Percentiles rank a stretch among this genome's conserved stretches.
Conservation (phyloP, 169 alveolate species). For the Cryptosporidium ubiquitum region DNA sequence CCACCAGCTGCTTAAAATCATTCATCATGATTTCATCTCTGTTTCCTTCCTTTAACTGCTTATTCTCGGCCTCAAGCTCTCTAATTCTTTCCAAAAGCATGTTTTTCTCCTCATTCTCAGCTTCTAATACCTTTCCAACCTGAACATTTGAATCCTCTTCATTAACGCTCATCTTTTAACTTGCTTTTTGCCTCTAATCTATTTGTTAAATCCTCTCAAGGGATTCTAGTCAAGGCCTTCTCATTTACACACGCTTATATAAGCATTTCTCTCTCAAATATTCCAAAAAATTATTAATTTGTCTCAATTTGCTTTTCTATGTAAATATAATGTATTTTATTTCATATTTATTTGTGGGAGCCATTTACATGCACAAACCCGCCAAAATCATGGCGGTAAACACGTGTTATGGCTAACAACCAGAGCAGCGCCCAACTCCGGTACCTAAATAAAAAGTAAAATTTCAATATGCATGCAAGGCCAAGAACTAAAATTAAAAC, state of each 20-base stretch:
- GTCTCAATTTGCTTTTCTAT: not conserved
- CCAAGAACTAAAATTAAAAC: not conserved
- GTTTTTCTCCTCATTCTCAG: not conserved
- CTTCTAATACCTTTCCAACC: not conserved
- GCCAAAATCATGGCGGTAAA: not conserved
- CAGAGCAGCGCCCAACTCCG: not conserved
- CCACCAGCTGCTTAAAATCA: not conserved
- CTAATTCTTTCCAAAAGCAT: not conserved
- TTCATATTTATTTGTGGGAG: not conserved
- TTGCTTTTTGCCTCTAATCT: not conserved
- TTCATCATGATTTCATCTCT: not conserved
- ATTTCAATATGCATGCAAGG: not conserved
- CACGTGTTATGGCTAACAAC: not conserved
- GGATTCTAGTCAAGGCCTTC: not conserved
- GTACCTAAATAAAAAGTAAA: not conserved
- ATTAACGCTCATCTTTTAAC: not conserved
- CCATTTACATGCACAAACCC: not conserved
- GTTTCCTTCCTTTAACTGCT: not conserved
- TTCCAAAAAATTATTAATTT: not conserved
- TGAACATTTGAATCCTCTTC: not conserved
- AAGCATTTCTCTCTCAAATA: not conserved
- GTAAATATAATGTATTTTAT: too few relatives aligned
- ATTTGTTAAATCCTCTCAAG: too few relatives aligned
- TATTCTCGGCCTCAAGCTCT: constrained; percentile 23
- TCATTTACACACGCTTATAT: not conserved